Evolutionary conservation across 2,329 filamentous ascomycete genomes (phyloP), one percentile per base, ranked within the genome.

Genomic region (Beauveria varroae): DNA sequence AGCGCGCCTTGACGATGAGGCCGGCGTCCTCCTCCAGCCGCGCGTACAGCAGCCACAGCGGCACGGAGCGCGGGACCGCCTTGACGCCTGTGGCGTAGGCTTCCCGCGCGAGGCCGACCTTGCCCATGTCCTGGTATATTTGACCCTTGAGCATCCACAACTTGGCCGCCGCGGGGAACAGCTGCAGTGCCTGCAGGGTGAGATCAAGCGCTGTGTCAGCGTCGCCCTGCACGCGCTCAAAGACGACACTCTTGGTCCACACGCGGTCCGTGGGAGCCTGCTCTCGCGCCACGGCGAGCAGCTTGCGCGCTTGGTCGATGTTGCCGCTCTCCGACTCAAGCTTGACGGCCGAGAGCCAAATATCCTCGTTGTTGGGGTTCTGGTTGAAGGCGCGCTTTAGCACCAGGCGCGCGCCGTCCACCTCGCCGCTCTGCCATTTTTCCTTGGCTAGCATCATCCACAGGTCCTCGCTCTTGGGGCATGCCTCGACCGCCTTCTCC

Each of bases 91-190:
- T 88, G 63, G 85, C 86, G 74, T 95, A 98, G 0, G 93, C 92
- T 72, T 98, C 92, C 52, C 95, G 86, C 3, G 95, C 95, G 74
- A 95, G 90, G 0, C 89, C 87, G 16, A 89, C 77, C 76, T 91
- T 92, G 67, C 84, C 87, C 52, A 92, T 82, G 49, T 87, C 83
- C 70, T 97, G 90, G 79, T 99, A 99, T 64, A 98, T 95, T 72
- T 99, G 95, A 0, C 96, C 95, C 76, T 99, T 99, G 79, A 96
- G 90, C 90, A 98, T 97, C 88, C 93, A 97, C 26, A 99, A 81
- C 75, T 98, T 98, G 57, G 91, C 83, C 14, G 89, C 86, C 50
- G 86, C 84, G 1, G 95, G 93, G 77, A 96, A 99, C 10, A 91
- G 82, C 66, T 93, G 88, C 41, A 99, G 79, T 1, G 89, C 95